Evolutionary conservation across 1,139 yeast species (phyloP).

Genomic region (Yamadazyma jaroonii): DNA sequence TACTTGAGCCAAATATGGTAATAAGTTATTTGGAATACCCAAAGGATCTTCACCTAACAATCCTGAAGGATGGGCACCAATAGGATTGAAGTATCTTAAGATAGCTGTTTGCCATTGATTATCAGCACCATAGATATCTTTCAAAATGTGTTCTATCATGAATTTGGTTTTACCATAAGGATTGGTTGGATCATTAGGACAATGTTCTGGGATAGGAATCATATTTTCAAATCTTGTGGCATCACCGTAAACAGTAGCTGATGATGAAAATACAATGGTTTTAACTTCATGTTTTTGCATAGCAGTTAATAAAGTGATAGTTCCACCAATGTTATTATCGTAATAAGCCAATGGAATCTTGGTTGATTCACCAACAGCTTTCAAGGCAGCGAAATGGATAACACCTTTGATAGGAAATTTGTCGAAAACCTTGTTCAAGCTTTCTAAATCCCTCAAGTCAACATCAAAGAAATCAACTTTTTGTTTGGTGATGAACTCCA

Average conservation of each 20-base stretch:
- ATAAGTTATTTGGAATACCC: constrained; percentile 72
- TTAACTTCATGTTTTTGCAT: constrained; percentile 48
- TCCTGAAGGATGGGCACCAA: constrained; percentile 85
- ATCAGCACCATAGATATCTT: constrained; percentile 53
- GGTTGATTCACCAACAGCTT: constrained; percentile 84
- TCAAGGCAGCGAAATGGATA: constrained; percentile 82
- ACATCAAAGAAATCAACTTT: constrained; percentile 57
- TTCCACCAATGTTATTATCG: constrained; percentile 67
- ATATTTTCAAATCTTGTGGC: constrained; percentile 69
- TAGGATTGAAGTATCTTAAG: constrained; percentile 76
- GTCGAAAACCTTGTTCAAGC: constrained; percentile 47
- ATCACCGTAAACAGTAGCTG: constrained; percentile 86
- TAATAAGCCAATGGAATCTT: constrained; percentile 69
- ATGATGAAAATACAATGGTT: constrained; percentile 71
- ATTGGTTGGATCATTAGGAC: constrained; percentile 74
- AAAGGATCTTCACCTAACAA: constrained; percentile 77
- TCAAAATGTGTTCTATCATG: constrained; percentile 60
- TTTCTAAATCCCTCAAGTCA: constrained; percentile 54
- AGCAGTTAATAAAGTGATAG: constrained; percentile 55
- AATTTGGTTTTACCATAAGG: constrained; percentile 78
- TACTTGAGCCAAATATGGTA: constrained; percentile 76
- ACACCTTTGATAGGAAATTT: constrained; percentile 56
- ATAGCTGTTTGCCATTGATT: constrained; percentile 59
- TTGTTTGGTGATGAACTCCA: constrained; percentile 52
- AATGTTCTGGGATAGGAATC: constrained; percentile 79